A percentile compares a stretch with the other conserved stretches of the same genome.
These are phyloP conservation scores for Tuber magnatum DNA, from an alignment of 495 filamentous ascomycete species.

Conservation along the genomic window DNA sequence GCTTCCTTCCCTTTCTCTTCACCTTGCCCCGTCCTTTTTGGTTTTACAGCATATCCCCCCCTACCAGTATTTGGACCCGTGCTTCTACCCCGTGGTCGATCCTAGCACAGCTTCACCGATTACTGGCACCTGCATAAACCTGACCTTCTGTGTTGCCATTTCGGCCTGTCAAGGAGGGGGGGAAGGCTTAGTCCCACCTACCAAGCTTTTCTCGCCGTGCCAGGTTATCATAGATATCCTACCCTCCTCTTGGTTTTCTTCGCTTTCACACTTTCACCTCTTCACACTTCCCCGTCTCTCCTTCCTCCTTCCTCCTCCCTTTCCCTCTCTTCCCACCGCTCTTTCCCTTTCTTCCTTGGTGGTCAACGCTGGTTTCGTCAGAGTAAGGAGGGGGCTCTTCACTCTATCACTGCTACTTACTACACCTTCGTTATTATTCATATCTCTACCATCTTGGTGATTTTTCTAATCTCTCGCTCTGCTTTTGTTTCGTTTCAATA, in stretches of 20 bases:
- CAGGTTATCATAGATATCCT: neutral
- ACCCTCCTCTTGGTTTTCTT: neutral
- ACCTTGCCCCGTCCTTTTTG: neutral
- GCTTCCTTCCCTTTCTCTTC: neutral
- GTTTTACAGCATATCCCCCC: neutral
- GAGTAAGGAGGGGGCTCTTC: conserved; percentile 6
- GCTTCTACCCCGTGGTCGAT: neutral
- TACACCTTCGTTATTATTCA: conserved; percentile 10
- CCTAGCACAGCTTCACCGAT: neutral
- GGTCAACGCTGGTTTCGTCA: conserved; percentile 9
- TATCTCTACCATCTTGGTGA: conserved; percentile 3
- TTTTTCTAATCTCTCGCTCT: conserved; percentile 6
- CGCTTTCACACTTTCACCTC: conserved; percentile 4
- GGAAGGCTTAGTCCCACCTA: neutral
- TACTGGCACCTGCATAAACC: neutral
- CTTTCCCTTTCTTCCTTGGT: conserved; percentile 9
- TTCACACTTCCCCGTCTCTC: conserved; percentile 9
- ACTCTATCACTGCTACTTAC: conserved; percentile 3
- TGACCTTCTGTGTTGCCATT: neutral
- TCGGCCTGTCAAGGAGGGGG: neutral
- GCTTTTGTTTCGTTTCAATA: conserved; percentile 8
- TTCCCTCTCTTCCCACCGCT: neutral
- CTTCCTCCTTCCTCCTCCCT: neutral
- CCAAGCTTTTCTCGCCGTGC: neutral
- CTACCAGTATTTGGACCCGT: neutral